Evolutionary conservation across 768 basidiomycete genomes (phyloP), one percentile per base, ranked within the genome.

Genomic region (Tulasnella sp.): DNA sequence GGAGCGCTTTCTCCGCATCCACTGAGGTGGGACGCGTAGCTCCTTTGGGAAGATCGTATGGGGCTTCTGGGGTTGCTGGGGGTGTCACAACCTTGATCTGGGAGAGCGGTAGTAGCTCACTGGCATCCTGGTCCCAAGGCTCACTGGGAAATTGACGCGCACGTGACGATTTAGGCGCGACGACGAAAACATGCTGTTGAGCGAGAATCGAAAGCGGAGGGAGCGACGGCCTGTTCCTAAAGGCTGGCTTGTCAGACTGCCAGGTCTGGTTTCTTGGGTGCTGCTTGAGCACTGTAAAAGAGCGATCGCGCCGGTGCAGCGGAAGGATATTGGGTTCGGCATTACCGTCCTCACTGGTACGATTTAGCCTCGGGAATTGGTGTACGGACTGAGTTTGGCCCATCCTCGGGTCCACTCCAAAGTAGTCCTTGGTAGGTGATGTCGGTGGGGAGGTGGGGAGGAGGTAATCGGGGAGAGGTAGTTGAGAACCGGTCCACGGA

Each of bases 71-170:
- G n/a, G n/a, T n/a, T n/a, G n/a, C n/a, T n/a, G n/a, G n/a, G n/a
- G n/a, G n/a, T n/a, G n/a, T n/a, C n/a, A n/a, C n/a, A 37, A 25
- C 25, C 31, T 52, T 52, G 50, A 25, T 34, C 34, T 35, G 32
- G 11, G 50, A 34, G 32, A 39, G 32, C n/a, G 50, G n/a, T n/a
- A 35, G 50, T 25, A 57, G 42, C 34, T 43, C 27, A 25, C 32
- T 45, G n/a, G 27, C 17, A 23, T 57, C 55, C 55, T 48, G 31
- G 45, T 57, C 55, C 55, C 55, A 57, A 31, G 55, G 55, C 45
- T 57, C 55, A 27, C 25, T 57, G 29, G 55, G 55, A 32, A 57
- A 57, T 21, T 57, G 41, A 17, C 55, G 40, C 19, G 55, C 55
- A 34, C 55, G 42, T 23, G 55, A 57, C 4, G 55, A 57, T 32